phyloP scores from a whole-genome alignment of 2,329 filamentous ascomycete genomes.

The Capronia americana region DNA sequence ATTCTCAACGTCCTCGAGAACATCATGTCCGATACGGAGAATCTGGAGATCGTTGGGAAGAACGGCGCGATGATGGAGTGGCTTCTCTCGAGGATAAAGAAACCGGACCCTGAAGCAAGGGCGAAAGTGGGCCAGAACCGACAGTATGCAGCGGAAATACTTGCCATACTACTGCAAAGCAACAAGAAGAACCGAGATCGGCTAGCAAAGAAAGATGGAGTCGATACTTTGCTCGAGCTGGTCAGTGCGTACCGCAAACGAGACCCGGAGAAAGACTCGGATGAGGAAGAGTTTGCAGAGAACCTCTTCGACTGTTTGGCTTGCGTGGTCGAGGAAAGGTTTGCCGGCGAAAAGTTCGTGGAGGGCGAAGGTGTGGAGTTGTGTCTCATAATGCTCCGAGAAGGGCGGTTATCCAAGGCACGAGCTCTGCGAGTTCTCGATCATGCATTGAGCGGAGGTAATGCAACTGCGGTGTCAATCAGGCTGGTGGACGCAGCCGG shows the following conservation, averaged over 20 bases:
- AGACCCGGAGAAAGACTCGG: conserved; percentile 82
- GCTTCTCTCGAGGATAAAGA: conserved; percentile 76
- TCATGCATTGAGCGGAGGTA: conserved; percentile 71
- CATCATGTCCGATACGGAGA: conserved; percentile 72
- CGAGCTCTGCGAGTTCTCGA: conserved; percentile 82
- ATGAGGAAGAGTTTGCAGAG: conserved; percentile 94
- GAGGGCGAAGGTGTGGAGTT: conserved; percentile 93
- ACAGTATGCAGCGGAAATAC: conserved; percentile 89
- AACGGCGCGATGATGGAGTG: conserved; percentile 74
- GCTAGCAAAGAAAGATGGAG: conserved; percentile 64
- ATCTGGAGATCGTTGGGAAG: conserved; percentile 70
- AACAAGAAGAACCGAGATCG: conserved; percentile 31
- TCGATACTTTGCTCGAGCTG: conserved; percentile 81
- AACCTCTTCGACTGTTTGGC: conserved; percentile 89
- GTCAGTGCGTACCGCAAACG: conserved; percentile 83
- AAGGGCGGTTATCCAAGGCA: conserved; percentile 81
- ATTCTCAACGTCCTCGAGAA: conserved; percentile 84
- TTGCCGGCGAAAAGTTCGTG: conserved; percentile 80
- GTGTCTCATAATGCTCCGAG: conserved; percentile 86
- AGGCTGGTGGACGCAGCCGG: conserved; percentile 82
- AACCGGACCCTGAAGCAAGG: conserved; percentile 61
- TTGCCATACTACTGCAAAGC: conserved; percentile 82
- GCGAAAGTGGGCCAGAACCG: conserved; percentile 82
- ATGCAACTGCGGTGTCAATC: conserved; percentile 70
- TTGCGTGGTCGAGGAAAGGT: conserved; percentile 75